Evolutionary conservation across 2,329 filamentous ascomycete genomes (phyloP), one percentile per base, ranked within the genome.

Genomic region (Ophiocordyceps polyrhachis-furcata): DNA sequence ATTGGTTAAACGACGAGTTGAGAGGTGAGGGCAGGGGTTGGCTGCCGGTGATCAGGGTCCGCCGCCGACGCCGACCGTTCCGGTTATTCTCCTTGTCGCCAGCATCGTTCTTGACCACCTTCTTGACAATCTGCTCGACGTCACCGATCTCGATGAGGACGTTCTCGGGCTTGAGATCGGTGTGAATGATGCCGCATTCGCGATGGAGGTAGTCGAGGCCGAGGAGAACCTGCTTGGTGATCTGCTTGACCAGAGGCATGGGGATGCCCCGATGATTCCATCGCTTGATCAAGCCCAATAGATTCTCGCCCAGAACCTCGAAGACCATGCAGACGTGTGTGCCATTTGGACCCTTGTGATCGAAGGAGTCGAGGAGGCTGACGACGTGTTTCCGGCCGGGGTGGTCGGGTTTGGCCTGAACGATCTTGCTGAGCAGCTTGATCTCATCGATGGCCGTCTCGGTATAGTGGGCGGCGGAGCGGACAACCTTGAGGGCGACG

Each of bases 321-420:
- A 98, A 98, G 8, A 98, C 91, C 89, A 98, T 96, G 69, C 91
- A 98, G 47, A 96, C 87, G 58, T 98, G 91, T 44, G 86, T 83
- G 42, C 91, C 91, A 57, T 98, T 93, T 40, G 89, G 89, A 11
- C 91, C 91, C 62, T 93, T 93, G 67, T 96, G 91, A 61, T 95
- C 89, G 62, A 98, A 98, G 0, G 86, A 94, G 63, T 96, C 89
- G 54, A 96, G 74, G 37, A 98, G 72, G 62, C 87, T 94, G 61
- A 98, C 91, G 51, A 96, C 91, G 57, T 96, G 89, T 62, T 84
- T 84, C 53, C 89, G 81, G 57, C 91, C 91, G 21, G 91, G 89
- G 60, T 98, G 91, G 55, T 88, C 76, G 38, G 88, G 89, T 56
- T 95, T 96, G 35, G 91, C 91, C 55, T 89, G 80, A 46, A 96